These are phyloP conservation scores for Pilobolus umbonatus DNA, from an alignment of 192 early-diverging fungal genomes.

Conservation along the genomic window DNA sequence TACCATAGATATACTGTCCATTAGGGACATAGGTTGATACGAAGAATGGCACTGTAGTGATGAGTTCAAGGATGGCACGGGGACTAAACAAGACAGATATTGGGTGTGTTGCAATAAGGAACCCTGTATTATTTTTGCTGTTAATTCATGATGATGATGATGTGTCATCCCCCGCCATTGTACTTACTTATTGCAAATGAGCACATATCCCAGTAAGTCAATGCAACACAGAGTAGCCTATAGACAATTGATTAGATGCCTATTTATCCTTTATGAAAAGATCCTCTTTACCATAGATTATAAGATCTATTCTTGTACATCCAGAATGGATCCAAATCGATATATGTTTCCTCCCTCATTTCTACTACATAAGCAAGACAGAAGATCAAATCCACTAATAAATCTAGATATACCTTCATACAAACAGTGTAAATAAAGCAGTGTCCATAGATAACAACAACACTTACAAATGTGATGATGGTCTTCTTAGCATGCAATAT, in stretches of 20 bases:
- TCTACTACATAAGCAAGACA: constrained; percentile 56
- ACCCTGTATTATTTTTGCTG: constrained; percentile 11
- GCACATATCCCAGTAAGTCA: constrained; percentile 24
- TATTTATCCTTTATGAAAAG: background rate
- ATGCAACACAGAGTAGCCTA: constrained; percentile 19
- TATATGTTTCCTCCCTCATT: constrained; percentile 32
- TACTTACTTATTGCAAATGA: constrained; percentile 26
- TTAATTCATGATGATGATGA: background rate
- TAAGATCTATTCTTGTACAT: constrained; percentile 43
- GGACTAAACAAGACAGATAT: constrained; percentile 38
- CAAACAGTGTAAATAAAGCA: constrained; percentile 45
- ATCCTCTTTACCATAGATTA: constrained; percentile 35
- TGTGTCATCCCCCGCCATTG: too few species aligned
- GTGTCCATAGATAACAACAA: constrained; percentile 31
- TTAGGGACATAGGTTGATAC: constrained; percentile 34
- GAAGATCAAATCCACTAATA: constrained; percentile 48
- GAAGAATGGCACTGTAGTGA: constrained; percentile 53
- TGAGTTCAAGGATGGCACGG: constrained; percentile 37
- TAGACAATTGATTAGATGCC: background rate
- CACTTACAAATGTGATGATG: constrained; percentile 25
- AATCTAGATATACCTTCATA: constrained; percentile 44
- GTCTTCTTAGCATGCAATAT: constrained; percentile 15
- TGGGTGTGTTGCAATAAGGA: constrained; percentile 13
- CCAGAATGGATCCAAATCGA: constrained; percentile 37
- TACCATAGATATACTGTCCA: constrained; percentile 41